These are phyloP conservation scores for Heterobasidion occidentale DNA, from an alignment of 1,284 basidiomycete genomes.

Conservation along the genomic window DNA sequence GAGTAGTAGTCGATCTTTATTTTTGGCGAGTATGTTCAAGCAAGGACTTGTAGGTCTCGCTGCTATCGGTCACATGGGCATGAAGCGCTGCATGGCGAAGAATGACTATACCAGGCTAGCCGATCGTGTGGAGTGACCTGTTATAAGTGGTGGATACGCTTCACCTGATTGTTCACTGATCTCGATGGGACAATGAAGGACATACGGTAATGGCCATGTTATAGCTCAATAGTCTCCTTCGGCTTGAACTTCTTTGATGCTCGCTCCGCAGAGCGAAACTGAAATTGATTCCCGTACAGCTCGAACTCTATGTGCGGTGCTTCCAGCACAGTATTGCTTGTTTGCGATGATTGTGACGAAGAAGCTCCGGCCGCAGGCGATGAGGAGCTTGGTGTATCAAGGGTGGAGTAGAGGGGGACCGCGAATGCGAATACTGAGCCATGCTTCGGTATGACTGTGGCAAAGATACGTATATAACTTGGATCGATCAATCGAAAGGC, in stretches of 20 bases:
- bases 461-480: conserved; percentile 5
- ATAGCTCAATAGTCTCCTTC: conserved; percentile 73
- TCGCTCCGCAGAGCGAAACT: conserved; percentile 72
- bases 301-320: conserved; percentile 64
- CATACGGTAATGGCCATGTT: conserved; percentile 8
- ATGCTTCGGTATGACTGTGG: conserved; percentile 68
- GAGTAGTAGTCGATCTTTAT: no score
- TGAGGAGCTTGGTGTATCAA: not conserved
- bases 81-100: no score
- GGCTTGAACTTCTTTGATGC: conserved; percentile 79
- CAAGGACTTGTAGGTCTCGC: no score
- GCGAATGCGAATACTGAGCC: conserved; percentile 67
- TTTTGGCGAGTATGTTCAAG: no score
- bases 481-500: conserved; percentile 13
- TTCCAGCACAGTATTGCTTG: conserved; percentile 41
- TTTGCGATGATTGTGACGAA: not conserved
- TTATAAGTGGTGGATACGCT: no score
- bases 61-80: no score
- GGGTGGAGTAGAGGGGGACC: conserved; percentile 56
- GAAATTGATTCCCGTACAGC: conserved; percentile 79
- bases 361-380: not conserved
- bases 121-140: no score
- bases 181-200: not conserved
- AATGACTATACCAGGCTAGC: no score
- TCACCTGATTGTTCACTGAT: no score